phyloP scores from a whole-genome alignment of 169 alveolate genomes.

The Pseudocohnilembus persalinus region DNA sequence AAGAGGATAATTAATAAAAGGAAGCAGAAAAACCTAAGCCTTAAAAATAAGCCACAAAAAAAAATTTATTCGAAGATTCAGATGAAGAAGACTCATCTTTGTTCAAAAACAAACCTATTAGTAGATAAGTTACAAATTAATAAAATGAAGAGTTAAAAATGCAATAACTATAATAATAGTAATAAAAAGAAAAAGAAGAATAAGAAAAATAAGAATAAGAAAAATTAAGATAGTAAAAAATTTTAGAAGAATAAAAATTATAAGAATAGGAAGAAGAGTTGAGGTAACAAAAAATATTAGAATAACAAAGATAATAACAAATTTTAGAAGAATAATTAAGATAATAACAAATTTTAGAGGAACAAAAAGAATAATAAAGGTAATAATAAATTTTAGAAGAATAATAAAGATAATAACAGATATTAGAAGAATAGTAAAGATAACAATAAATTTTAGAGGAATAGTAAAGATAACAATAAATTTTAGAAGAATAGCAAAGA shows the following conservation, averaged over 20 bases:
- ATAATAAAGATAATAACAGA: background rate
- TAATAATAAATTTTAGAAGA: no score
- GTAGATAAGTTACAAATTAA: no score
- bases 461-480: no score
- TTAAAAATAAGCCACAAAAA: background rate
- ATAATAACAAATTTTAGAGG: background rate
- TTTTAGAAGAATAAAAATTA: background rate
- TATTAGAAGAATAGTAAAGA: background rate
- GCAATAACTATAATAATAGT: background rate
- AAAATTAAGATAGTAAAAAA: background rate
- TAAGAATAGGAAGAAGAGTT: no score
- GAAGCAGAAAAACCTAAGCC: background rate
- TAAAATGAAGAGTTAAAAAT: no score
- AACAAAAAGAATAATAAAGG: background rate
- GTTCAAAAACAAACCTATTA: no score
- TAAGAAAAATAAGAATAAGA: background rate
- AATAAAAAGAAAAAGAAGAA: background rate
- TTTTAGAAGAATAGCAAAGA: no score
- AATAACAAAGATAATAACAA: no score
- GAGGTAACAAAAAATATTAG: no score
- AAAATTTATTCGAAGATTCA: no score
- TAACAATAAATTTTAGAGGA: no score
- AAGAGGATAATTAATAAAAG: background rate
- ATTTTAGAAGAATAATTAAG: background rate
- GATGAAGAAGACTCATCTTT: background rate